Evolutionary conservation across 192 early-diverging fungal genomes (phyloP), one percentile per base, ranked within the genome.

Genomic region (Gigaspora rosea): DNA sequence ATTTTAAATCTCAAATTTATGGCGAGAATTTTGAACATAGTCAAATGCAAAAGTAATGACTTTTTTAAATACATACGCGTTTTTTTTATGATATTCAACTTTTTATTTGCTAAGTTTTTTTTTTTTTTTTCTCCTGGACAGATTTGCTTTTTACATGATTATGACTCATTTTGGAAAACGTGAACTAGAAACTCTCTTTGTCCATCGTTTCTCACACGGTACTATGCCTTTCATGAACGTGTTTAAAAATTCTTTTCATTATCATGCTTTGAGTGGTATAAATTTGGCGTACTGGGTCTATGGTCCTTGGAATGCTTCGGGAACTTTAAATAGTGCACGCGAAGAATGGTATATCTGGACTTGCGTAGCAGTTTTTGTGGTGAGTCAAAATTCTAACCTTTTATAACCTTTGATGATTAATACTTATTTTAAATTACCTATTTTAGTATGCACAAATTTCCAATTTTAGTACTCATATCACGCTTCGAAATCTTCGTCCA

Each of bases 211-310:
- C 82, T 93, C 91, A 51, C 92, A 95, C 79, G 94, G 92, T 36
- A 96, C 95, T 10, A 98, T 98, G 97, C 97, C 97, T n/a, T 85
- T 95, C 73, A 62, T 80, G n/a, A 96, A 96, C 79, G 84, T 98
- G 15, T 95, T 96, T 76, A 98, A 97, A 83, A 98, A 98, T 85
- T 96, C 93, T 67, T 87, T 88, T 51, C 96, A 98, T 80, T 98
- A 98, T 84, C 95, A 95, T 88, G 74, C 97, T 52, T 83, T 97
- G 10, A 91, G 92, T 32, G 97, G 96, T 22, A 66, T 97, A 64
- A 89, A 93, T 49, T 82, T 97, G 51, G 96, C 93, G 27, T 95
- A 91, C 83, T 93, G 91, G 85, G 79, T 97, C 41, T 97, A 98
- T 86, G 87, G 90, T 46, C 95, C 97, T 0, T 91, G 90, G 81